Conservation (phyloP, 176 grass and related monocot genomes). For the Carex scoparia region DNA sequence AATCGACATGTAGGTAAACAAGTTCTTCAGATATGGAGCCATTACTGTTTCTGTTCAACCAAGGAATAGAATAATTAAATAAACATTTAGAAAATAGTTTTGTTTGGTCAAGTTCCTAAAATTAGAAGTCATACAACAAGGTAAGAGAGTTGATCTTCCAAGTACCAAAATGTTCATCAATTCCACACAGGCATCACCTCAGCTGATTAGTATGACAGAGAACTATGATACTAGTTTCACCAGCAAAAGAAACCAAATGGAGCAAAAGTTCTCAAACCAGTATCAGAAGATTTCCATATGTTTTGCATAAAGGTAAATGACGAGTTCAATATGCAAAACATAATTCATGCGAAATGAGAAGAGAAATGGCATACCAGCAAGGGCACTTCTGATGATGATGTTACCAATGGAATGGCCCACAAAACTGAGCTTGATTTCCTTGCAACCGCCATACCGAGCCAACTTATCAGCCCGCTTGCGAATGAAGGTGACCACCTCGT, state of each 20-base stretch:
- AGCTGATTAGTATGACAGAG: neutral
- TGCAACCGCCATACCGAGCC: conserved; percentile 54
- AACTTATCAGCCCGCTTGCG: conserved; percentile 65
- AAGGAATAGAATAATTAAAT: conserved; percentile 3
- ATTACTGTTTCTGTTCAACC: conserved; percentile 51
- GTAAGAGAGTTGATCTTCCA: neutral
- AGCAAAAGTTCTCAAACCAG: neutral
- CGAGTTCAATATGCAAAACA: neutral
- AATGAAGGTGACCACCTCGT: conserved; percentile 61
- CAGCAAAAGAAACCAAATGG: neutral
- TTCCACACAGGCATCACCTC: neutral
- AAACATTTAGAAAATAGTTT: neutral
- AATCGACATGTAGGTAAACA: conserved; percentile 82
- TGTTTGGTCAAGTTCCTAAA: neutral
- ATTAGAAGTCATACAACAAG: neutral
- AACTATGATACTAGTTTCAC: neutral
- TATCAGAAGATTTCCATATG: conserved; percentile 3
- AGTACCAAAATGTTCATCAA: neutral
- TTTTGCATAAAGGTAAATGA: neutral
- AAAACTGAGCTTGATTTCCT: conserved; percentile 76
- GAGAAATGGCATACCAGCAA: conserved; percentile 43
- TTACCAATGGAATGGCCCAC: conserved; percentile 96
- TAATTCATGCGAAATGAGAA: neutral
- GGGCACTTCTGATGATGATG: conserved; percentile 81
- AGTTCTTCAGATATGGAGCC: conserved; percentile 67